These are phyloP conservation scores for Septoria linicola DNA, from an alignment of 2,329 filamentous ascomycete genomes.

Conservation along the genomic window DNA sequence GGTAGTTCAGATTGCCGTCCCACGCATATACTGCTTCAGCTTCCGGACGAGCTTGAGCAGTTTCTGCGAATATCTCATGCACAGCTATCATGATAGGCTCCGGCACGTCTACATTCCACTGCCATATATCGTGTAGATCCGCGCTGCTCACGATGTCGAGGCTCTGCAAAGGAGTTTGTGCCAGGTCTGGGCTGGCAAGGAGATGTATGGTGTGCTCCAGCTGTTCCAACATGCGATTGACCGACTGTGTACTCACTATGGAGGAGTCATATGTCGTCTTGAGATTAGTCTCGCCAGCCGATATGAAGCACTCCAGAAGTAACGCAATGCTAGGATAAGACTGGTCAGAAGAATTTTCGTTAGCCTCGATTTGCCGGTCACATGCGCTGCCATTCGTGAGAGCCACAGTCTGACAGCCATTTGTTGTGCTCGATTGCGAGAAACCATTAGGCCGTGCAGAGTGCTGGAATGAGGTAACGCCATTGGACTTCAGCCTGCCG, in stretches of 20 bases:
- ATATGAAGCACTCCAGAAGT: not conserved
- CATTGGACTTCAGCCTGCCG: too few species aligned
- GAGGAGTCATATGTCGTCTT: not conserved
- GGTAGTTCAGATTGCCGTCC: slow-evolving; percentile 32
- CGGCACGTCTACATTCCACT: slow-evolving; percentile 21
- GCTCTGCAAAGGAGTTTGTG: not conserved
- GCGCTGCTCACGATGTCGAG: not conserved
- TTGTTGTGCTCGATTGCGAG: too few species aligned
- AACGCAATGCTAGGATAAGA: not conserved
- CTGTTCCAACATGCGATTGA: slow-evolving; percentile 3
- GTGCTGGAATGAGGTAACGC: too few species aligned
- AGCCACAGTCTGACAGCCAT: too few species aligned
- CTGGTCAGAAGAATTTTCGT: too few species aligned
- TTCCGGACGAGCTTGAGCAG: slow-evolving; percentile 22
- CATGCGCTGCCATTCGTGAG: too few species aligned
- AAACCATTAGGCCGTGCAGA: too few species aligned
- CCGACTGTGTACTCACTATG: not conserved
- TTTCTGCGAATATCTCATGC: slow-evolving; percentile 27
- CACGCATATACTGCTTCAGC: slow-evolving; percentile 31
- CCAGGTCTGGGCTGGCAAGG: not conserved
- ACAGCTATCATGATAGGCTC: slow-evolving; percentile 19
- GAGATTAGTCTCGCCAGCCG: not conserved
- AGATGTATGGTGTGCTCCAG: slow-evolving; percentile 1
- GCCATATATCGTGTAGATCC: slow-evolving; percentile 24
- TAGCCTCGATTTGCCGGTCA: too few species aligned